Evolutionary conservation across 1,284 basidiomycete species (phyloP), one percentile per base, ranked within the genome.

Genomic region (Neotropicomus parvogracilis): DNA sequence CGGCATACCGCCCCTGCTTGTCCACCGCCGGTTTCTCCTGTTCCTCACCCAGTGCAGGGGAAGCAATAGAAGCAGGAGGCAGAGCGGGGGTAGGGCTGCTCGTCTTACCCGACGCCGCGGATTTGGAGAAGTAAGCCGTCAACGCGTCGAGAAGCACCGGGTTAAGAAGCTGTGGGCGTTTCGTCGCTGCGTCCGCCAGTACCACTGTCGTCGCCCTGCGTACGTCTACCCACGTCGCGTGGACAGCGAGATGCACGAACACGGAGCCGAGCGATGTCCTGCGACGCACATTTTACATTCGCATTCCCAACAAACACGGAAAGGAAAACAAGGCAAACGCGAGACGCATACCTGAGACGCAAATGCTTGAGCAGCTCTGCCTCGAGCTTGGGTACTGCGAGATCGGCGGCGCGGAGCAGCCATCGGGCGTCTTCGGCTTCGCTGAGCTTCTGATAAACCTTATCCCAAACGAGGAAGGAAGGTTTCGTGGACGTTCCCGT

Each of bases 391-490:
- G 66, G 55, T 6, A 88, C 55, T 0, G 81, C 69, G 1, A 75
- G 78, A 46, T 82, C 73, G 6, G 77, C 64, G 0, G 88, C 84
- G 26, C 85, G 77, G n/a, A 91, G 70, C 4, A 95, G 68, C 93
- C 93, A 95, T 14, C 59, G 61, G 54, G 91, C 83, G 27, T 95
- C 92, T 16, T 82, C 80, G 0, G 68, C 59, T 6, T 81, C 76
- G 6, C 70, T 70, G 6, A 87, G 59, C 64, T 90, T 92, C 48
- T 83, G 79, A 62, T 92, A 93, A 0, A 90, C 81, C 66, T 89
- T 93, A 48, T 94, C 91, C 79, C 82, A 91, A 17, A 95, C 61
- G 33, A 97, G 64, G 70, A 95, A 95, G 1, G 87, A 86, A 0
- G 91, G 88, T 62, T 92, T 95, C 6, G 75, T 65, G 1, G 74